Conservation (phyloP, 805 yeast genomes). For the Hanseniaspora lachancei region DNA sequence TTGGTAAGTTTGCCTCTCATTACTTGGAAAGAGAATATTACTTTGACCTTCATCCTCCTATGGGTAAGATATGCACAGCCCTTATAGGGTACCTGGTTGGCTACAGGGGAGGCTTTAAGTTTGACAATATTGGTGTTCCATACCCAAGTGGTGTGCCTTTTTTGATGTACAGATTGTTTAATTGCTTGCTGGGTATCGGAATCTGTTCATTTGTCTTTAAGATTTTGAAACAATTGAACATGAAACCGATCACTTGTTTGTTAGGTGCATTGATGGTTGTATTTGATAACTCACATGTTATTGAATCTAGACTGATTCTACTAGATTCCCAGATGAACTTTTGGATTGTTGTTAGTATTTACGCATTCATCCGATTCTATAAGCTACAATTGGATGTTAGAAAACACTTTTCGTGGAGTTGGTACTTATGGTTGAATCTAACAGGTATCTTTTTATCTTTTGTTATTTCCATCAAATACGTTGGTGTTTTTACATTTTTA, state of each 20-base stretch:
- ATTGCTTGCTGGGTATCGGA: conserved; percentile 68
- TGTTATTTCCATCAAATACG: conserved; percentile 91
- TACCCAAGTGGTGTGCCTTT: conserved; percentile 76
- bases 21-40: conserved; percentile 82
- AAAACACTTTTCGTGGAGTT: conserved; percentile 48
- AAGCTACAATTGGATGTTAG: conserved; percentile 39
- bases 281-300: conserved; percentile 80
- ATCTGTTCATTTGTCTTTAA: conserved; percentile 74
- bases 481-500: conserved; percentile 82
- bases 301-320: conserved; percentile 79
- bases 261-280: conserved; percentile 64
- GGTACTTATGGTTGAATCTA: conserved; percentile 79
- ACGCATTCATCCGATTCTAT: conserved; percentile 66
- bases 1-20: conserved; percentile 74
- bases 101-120: conserved; percentile 83
- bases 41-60: conserved; percentile 96
- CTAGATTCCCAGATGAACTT: conserved; percentile 81
- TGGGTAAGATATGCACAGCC: conserved; percentile 87
- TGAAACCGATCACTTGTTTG: conserved; percentile 64
- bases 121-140: conserved; percentile 75
- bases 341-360: conserved; percentile 70
- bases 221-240: conserved; percentile 76
- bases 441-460: conserved; percentile 83
- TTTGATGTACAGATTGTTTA: conserved; percentile 63
- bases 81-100: conserved; percentile 80